Percentiles rank a stretch among this genome's conserved stretches.
Evolutionary conservation across 1,284 basidiomycete species (phyloP).

Genomic region (Puccinia triticina): DNA sequence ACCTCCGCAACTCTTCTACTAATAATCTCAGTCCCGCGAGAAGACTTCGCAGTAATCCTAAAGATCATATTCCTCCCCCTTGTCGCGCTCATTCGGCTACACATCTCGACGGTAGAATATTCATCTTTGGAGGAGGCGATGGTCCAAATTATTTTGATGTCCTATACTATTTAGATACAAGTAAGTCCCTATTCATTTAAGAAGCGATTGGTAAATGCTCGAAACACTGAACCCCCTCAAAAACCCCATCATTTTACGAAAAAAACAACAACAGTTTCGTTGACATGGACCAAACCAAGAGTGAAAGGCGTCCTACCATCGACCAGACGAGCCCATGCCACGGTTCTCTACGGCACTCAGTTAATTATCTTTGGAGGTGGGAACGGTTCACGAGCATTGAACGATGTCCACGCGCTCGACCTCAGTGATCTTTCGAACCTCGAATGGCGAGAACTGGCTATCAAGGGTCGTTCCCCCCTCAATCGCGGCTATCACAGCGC

Average conservation of each 20-base stretch:
- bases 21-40: slow-evolving; percentile 26
- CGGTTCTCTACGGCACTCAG: slow-evolving; percentile 53
- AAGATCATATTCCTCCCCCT: slow-evolving; percentile 49
- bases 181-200: slow-evolving; percentile 12
- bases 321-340: slow-evolving; percentile 55
- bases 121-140: slow-evolving; percentile 56
- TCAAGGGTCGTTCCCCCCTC: slow-evolving; percentile 52
- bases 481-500: slow-evolving; percentile 54
- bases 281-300: slow-evolving; percentile 52
- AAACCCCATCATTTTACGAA: slow-evolving; percentile 33
- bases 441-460: slow-evolving; percentile 52
- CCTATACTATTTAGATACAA: slow-evolving; percentile 54
- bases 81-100: slow-evolving; percentile 45
- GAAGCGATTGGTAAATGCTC: not conserved
- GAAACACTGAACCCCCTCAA: not conserved
- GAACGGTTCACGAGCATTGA: slow-evolving; percentile 55
- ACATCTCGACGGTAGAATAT: slow-evolving; percentile 52
- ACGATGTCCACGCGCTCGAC: slow-evolving; percentile 54
- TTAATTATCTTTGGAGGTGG: slow-evolving; percentile 56
- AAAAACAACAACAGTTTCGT: slow-evolving; percentile 41
- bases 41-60: slow-evolving; percentile 30
- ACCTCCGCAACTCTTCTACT: slow-evolving; percentile 52
- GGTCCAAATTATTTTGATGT: slow-evolving; percentile 56
- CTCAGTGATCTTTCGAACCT: slow-evolving; percentile 52
- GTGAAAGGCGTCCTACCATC: slow-evolving; percentile 53